Evolutionary conservation across 2,329 filamentous ascomycete genomes (phyloP), one percentile per base, ranked within the genome.

Genomic region (Fusarium brevicatenulatum): DNA sequence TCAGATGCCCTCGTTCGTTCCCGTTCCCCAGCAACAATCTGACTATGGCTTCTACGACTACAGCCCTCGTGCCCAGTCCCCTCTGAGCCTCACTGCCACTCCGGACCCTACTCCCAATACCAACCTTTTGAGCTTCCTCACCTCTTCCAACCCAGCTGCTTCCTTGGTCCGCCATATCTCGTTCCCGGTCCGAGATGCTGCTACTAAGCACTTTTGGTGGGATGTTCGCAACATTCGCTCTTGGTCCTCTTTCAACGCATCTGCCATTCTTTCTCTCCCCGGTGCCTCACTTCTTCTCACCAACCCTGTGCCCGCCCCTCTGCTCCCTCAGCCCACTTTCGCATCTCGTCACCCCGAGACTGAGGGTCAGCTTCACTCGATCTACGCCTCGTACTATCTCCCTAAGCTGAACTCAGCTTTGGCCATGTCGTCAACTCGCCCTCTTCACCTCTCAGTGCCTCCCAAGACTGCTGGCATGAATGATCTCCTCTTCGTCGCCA

Each of bases 121-220:
- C 7, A 95, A 91, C 15, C 86, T 97, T 64, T 86, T 95, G 76
- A 87, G 88, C 70, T 97, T 96, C 82, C 89, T 98, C 53, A 95
- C 92, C 6, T 86, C 88, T 1, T 84, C 93, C 68, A 97, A 97
- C 79, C 95, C 95, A 25, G 91, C 94, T 28, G 92, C 95, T 23
- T 92, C 92, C 44, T 86, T 97, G 39, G 94, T 97, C 42, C 92
- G 92, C 78, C 93, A 92, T 74, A 89, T 95, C 74, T 93, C 92
- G 67, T 91, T 92, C 79, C 91, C 83, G 72, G 85, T 86, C 78
- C 89, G 86, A 72, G 93, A 90, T 80, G 91, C 87, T 78, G 89
- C 87, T 82, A 92, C 88, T 77, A 94, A 92, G 81, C 91, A 97
- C 84, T 97, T 95, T 82, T 98, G 95, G 95, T 98, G 94, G 93